Percentiles rank a stretch among this genome's conserved stretches.
Evolutionary conservation across 75 land plant genomes (phyloP).

Genomic region (Picea sitchensis): DNA sequence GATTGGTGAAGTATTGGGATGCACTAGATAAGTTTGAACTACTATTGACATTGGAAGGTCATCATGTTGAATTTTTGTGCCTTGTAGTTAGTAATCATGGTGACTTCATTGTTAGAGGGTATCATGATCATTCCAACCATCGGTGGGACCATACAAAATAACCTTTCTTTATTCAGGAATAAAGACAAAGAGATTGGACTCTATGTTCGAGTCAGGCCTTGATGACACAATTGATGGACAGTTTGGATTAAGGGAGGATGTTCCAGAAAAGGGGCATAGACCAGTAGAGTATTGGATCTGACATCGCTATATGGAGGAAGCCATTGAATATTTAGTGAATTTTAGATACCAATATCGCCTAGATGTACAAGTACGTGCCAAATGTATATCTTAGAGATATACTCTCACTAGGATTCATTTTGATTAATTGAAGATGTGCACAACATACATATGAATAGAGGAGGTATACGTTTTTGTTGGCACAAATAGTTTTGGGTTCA

Average conservation of each 20-base stretch:
- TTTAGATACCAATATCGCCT: too few relatives aligned
- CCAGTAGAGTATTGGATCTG: conserved; percentile 67
- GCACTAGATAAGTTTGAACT: conserved; percentile 93
- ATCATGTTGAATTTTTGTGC: conserved; percentile 90
- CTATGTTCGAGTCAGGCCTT: conserved; percentile 85
- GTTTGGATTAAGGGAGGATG: too few relatives aligned
- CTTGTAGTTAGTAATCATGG: conserved; percentile 88
- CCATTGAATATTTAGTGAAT: conserved; percentile 84
- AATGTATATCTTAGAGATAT: too few relatives aligned
- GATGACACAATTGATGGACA: too few relatives aligned
- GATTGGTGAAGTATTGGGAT: conserved; percentile 97
- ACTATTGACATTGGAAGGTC: conserved; percentile 92
- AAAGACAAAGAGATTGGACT: conserved; percentile 89
- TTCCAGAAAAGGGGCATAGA: too few relatives aligned
- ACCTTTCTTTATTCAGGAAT: conserved; percentile 97
- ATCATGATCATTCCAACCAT: too few relatives aligned
- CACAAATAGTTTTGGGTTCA: too few relatives aligned
- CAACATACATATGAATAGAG: too few relatives aligned
- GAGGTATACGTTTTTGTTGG: too few relatives aligned
- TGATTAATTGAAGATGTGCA: too few relatives aligned
- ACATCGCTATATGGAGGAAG: conserved; percentile 81
- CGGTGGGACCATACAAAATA: conserved; percentile 99
- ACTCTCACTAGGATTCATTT: too few relatives aligned
- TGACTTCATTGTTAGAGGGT: conserved; percentile 92
- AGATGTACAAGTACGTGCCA: too few relatives aligned